Base-by-base conservation (phyloP, 2,329 filamentous ascomycete species). In the Sporothrix dimorphospora region DNA sequence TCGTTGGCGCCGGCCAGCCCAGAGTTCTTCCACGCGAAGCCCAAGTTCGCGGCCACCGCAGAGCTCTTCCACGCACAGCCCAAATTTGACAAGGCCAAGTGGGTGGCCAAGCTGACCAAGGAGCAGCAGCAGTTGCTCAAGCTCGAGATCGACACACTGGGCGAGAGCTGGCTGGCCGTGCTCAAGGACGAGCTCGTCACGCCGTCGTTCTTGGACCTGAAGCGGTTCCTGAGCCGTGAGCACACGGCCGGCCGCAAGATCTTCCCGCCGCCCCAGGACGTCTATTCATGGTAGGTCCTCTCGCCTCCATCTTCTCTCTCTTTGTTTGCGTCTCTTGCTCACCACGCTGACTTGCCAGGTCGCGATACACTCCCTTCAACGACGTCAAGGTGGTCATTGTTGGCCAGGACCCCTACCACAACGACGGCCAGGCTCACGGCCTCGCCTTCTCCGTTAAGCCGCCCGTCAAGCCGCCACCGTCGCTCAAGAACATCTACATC, bases 381-480 rank as follows among this genome's bases (percentile, higher is more conserved):
- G 91, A 87, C 16, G 94, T 98, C 80, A 97, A 97, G 81, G 92
- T 92, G 72, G 94, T 99, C 73, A 94, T 99, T 78, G 82, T 98
- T 71, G 96, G 96, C 75, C 96, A 99, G 83, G 96, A 99, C 80
- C 96, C 96, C 2, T 99, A 99, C 81, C 96, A 99, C 84, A 97
- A 97, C 80, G 81, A 89, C 80, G 97, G 97, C 81, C 96, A 99
- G 85, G 96, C 96, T 68, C 96, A 98, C 81, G 96, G 96, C 57
- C 90, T 99, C 73, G 95, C 93, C 80, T 99, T 99, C 86, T 97
- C 94, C 65, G 94, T 98, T 71, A 92, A 93, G 11, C 91, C 95
- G 3, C 96, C 96, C 0, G 97, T 94, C 0, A 89, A 89, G 4
- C 94, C 95, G 0, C 96, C 96, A 0, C 94, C 95, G 0, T 97